Evolutionary conservation across 1,284 basidiomycete species (phyloP).

Genomic region (Ceratobasidium sp.): DNA sequence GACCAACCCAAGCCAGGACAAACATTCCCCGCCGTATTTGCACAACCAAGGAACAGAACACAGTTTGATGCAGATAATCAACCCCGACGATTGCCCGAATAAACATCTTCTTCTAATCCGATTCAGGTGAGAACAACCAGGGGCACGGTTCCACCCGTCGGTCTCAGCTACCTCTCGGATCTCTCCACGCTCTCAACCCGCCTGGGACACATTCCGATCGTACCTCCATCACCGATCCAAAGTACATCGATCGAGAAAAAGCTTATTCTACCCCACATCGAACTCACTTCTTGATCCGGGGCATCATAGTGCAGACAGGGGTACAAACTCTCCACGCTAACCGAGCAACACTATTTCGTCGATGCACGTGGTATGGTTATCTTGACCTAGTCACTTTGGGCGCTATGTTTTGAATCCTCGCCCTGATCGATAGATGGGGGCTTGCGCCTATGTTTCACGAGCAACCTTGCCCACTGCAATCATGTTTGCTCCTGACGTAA

Average conservation of each 20-base stretch:
- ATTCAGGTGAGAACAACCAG: not conserved
- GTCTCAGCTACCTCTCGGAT: not conserved
- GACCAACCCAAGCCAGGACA: too few relatives aligned
- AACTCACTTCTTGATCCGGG: not conserved
- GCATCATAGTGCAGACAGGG: not conserved
- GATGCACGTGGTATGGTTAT: not conserved
- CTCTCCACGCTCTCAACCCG: not conserved
- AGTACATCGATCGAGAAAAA: not conserved
- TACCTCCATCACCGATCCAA: slow-evolving; percentile 1
- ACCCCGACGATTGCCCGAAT: not conserved
- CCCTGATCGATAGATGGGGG: not conserved
- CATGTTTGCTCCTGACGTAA: too few relatives aligned
- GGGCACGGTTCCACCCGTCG: not conserved
- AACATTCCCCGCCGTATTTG: not conserved
- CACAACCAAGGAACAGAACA: not conserved
- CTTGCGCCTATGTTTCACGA: too few relatives aligned
- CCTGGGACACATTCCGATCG: not conserved
- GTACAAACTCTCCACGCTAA: not conserved
- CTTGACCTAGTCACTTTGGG: not conserved
- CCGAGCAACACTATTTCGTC: not conserved
- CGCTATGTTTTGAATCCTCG: not conserved
- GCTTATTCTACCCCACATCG: not conserved
- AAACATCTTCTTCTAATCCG: not conserved
- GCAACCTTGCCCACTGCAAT: too few relatives aligned
- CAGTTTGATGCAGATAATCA: not conserved